phyloP scores from a whole-genome alignment of 352 stramenopile genomes.

The Pythium dissimile region DNA sequence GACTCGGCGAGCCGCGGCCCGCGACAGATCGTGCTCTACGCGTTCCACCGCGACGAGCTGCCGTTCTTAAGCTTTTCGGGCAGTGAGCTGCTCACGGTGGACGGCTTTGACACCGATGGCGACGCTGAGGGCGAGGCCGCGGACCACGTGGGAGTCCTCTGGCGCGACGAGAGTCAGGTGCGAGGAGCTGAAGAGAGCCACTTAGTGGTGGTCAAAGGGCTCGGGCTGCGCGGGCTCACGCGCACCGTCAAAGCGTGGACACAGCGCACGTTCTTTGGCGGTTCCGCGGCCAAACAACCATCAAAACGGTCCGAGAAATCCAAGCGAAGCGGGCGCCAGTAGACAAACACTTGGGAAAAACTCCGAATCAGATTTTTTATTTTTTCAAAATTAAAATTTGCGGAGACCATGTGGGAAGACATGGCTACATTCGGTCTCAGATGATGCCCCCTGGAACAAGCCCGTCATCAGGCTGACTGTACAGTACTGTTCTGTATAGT shows the following conservation, averaged over 20 bases:
- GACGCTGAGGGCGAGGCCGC: constrained; percentile 1
- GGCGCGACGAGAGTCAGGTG: constrained; percentile 20
- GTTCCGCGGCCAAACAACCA: not conserved
- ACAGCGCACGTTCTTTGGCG: constrained; percentile 9
- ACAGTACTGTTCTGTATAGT: too few relatives aligned
- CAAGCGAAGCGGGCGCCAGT: constrained; percentile 4
- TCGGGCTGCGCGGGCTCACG: constrained; percentile 40
- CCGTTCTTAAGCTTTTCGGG: constrained; percentile 47
- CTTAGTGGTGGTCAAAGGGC: constrained; percentile 50
- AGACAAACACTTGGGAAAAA: not conserved
- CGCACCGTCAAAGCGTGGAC: constrained; percentile 14
- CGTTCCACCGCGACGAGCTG: constrained; percentile 63
- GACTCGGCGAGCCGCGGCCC: not conserved
- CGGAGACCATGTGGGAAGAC: not conserved
- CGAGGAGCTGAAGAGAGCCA: constrained; percentile 17
- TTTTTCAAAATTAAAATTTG: not conserved
- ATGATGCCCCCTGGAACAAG: too few relatives aligned
- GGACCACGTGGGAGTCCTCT: constrained; percentile 22
- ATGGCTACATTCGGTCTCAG: not conserved
- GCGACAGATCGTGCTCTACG: constrained; percentile 35
- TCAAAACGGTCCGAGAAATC: constrained; percentile 8
- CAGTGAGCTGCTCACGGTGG: constrained; percentile 30
- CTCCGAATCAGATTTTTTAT: too few relatives aligned
- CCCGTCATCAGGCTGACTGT: too few relatives aligned
- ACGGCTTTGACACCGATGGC: constrained; percentile 15